Evolutionary conservation across 805 yeast genomes (phyloP), one percentile per base, ranked within the genome.

Genomic region (Starmerella etchellsii): DNA sequence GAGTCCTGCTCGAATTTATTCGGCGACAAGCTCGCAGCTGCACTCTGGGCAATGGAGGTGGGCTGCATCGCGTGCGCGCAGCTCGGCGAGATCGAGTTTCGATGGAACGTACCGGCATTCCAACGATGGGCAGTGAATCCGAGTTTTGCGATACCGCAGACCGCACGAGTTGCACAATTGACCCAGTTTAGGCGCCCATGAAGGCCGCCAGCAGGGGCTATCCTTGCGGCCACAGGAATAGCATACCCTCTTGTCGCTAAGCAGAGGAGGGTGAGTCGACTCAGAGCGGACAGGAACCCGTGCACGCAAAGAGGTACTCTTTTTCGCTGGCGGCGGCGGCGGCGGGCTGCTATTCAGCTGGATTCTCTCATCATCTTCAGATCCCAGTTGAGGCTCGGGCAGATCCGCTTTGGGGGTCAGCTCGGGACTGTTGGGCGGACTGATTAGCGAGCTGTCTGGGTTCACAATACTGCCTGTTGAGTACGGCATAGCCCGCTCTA

Each of bases 151-250:
- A 65, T 82, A 88, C 49, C 98, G 69, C 53, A 88, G 67, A 1
- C 98, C 98, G 63, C 98, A 88, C 1, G 95, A 83, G 58, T 88
- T 88, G 66, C 98, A 88, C 51, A 88, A 69, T 64, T 87, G 97
- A n/a, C 96, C 97, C 47, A 81, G 84, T 49, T 76, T 67, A 22
- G 76, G 68, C 3, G 88, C 77, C 98, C 98, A 88, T 4, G 94
- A 80, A 1, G 98, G 98, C 57, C 98, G 73, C 98, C 98, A 88
- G 61, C 98, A 88, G 4, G 98, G 98, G 5, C 94, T 81, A 52
- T 81, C 91, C 41, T 77, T 79, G 1, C 91, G 75, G 6, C 85
- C 84, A 62, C 98, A 88, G 5, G 95, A 83, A 23, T 88, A 76
- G 57, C 98, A 88, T 18, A 43, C 34, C n/a, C n/a, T n/a, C n/a